phyloP scores from a whole-genome alignment of 495 filamentous ascomycete species.

The Penicillium pulvis region DNA sequence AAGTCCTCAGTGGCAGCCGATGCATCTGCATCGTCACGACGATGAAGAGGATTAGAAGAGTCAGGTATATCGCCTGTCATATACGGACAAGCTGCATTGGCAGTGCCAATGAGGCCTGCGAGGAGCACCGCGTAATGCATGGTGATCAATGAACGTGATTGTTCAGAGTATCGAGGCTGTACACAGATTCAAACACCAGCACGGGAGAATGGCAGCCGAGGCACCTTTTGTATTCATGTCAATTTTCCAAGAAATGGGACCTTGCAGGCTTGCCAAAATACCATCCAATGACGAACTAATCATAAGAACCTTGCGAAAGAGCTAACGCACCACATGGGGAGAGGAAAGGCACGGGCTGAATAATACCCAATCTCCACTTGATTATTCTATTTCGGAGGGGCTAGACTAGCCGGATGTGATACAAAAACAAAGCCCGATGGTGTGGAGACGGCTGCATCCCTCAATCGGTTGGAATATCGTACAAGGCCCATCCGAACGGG shows the following conservation, averaged over 20 bases:
- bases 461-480: neutral
- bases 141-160: neutral
- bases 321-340: slow-evolving; percentile 1
- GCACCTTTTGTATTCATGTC: neutral
- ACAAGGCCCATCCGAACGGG: neutral
- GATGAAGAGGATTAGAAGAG: slow-evolving; percentile 14
- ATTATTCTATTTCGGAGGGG: slow-evolving; percentile 23
- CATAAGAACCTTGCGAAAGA: neutral
- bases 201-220: neutral
- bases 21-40: slow-evolving; percentile 36
- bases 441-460: neutral
- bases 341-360: slow-evolving; percentile 1
- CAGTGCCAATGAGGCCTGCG: slow-evolving; percentile 37
- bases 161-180: neutral
- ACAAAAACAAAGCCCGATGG: neutral
- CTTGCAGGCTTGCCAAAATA: too few species aligned
- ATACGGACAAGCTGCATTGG: slow-evolving; percentile 47
- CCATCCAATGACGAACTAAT: slow-evolving; percentile 3
- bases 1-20: slow-evolving; percentile 46
- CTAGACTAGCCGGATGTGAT: slow-evolving; percentile 6
- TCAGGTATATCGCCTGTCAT: slow-evolving; percentile 36
- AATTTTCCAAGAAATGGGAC: neutral
- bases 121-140: slow-evolving; percentile 36
- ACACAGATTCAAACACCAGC: neutral
- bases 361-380: neutral